Percentiles rank a stretch among this genome's conserved stretches.
Conservation (phyloP, 2,329 filamentous ascomycete species). For the Triangularia verruculosa region DNA sequence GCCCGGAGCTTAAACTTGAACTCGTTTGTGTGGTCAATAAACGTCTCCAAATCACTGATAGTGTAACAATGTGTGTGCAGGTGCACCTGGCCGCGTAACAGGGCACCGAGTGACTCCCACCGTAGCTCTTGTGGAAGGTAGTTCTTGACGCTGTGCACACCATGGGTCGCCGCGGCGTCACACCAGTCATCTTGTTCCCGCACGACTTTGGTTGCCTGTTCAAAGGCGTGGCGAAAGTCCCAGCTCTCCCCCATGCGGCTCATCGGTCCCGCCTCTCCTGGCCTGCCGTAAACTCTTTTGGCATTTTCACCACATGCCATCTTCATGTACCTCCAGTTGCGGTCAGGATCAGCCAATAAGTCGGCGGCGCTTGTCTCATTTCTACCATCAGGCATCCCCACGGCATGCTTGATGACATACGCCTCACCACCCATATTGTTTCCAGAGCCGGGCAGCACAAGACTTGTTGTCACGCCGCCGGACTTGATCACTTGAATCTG, state of each 20-base stretch:
- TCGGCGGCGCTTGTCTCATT: slow-evolving; percentile 61
- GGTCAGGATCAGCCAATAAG: slow-evolving; percentile 64
- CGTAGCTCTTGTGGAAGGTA: slow-evolving; percentile 62
- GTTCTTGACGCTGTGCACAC: slow-evolving; percentile 48
- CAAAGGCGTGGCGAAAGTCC: slow-evolving; percentile 65
- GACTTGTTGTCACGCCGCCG: slow-evolving; percentile 67
- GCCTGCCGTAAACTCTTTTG: slow-evolving; percentile 57
- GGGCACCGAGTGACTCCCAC: slow-evolving; percentile 62
- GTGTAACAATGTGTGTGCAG: slow-evolving; percentile 73
- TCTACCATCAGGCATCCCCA: slow-evolving; percentile 58
- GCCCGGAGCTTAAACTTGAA: slow-evolving; percentile 65
- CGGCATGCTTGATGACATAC: slow-evolving; percentile 65
- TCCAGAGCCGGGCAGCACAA: slow-evolving; percentile 65
- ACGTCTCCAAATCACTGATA: slow-evolving; percentile 64
- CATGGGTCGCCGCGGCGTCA: slow-evolving; percentile 48
- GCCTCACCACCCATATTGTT: slow-evolving; percentile 74
- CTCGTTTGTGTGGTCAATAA: slow-evolving; percentile 68
- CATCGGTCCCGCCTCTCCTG: slow-evolving; percentile 52
- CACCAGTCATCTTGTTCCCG: slow-evolving; percentile 68
- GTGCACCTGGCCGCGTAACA: slow-evolving; percentile 63
- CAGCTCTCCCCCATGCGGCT: slow-evolving; percentile 67
- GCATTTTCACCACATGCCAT: slow-evolving; percentile 74
- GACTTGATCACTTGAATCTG: slow-evolving; percentile 69
- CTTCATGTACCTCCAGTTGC: slow-evolving; percentile 69
- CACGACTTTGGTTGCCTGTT: slow-evolving; percentile 56